phyloP scores from a whole-genome alignment of 2,329 filamentous ascomycete genomes.

The Biscogniauxia marginata region DNA sequence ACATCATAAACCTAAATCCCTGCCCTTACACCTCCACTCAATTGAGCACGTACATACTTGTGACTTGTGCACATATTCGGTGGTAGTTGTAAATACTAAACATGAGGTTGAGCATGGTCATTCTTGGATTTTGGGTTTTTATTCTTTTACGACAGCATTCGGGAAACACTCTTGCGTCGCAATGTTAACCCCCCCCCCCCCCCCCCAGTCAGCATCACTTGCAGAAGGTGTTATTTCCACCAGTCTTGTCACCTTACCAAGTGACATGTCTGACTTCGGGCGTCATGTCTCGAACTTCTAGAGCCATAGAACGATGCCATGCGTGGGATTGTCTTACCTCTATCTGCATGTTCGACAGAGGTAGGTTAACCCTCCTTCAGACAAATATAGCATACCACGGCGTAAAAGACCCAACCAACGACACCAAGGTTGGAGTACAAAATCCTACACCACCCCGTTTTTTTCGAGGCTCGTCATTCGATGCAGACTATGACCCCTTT shows the following conservation, averaged over 20 bases:
- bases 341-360: constrained; percentile 1
- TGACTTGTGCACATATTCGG: too few relatives aligned
- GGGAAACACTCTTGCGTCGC: too few relatives aligned
- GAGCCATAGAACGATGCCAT: neutral
- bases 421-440: constrained; percentile 1
- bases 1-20: constrained; percentile 7
- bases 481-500: constrained; percentile 4
- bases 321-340: neutral
- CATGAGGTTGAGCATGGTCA: too few relatives aligned
- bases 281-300: neutral
- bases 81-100: too few relatives aligned
- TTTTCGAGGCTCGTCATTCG: constrained; percentile 2
- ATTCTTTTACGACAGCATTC: too few relatives aligned
- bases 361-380: neutral
- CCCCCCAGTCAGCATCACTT: neutral
- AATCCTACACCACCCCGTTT: neutral
- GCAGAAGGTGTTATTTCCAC: neutral
- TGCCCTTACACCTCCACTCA: constrained; percentile 18
- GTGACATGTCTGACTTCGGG: neutral
- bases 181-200: too few relatives aligned
- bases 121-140: too few relatives aligned
- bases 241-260: neutral
- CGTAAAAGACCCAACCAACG: constrained; percentile 17
- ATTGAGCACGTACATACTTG: neutral
- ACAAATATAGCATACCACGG: neutral